Evolutionary conservation across 768 basidiomycete species (phyloP).

Genomic region (Suillus americanus): DNA sequence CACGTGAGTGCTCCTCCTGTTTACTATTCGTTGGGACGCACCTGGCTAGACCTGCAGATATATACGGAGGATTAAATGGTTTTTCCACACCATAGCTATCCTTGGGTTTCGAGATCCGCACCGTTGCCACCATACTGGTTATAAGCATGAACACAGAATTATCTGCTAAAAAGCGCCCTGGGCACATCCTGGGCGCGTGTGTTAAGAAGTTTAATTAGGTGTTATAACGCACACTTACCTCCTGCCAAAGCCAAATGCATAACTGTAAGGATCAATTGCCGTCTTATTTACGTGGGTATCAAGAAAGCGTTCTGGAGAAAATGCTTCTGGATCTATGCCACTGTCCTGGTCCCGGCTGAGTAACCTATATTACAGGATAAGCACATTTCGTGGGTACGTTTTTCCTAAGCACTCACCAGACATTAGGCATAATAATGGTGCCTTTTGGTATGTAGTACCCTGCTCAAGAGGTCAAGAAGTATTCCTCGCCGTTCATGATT

Average conservation of each 20-base stretch:
- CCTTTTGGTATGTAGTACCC: conserved; percentile 8
- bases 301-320: conserved; percentile 9
- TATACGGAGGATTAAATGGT: conserved; percentile 2
- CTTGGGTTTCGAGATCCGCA: conserved; percentile 2
- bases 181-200: background rate
- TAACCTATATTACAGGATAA: background rate
- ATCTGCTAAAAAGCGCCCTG: conserved; percentile 6
- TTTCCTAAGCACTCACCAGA: conserved; percentile 2
- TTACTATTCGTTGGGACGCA: background rate
- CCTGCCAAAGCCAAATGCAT: conserved; percentile 9
- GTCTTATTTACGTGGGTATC: conserved; percentile 3
- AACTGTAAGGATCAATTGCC: conserved; percentile 5
- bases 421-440: conserved; percentile 3
- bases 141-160: conserved; percentile 5
- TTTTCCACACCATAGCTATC: background rate
- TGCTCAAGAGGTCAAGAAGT: background rate
- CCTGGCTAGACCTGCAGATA: background rate
- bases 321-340: conserved; percentile 3
- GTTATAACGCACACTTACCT: background rate
- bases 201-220: background rate
- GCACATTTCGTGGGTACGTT: background rate
- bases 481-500: background rate
- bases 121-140: background rate
- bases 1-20: background rate
- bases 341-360: conserved; percentile 5